Percentiles rank a stretch among this genome's conserved stretches.
phyloP scores from a whole-genome alignment of 2,329 filamentous ascomycete genomes.

The Phoma sp. region DNA sequence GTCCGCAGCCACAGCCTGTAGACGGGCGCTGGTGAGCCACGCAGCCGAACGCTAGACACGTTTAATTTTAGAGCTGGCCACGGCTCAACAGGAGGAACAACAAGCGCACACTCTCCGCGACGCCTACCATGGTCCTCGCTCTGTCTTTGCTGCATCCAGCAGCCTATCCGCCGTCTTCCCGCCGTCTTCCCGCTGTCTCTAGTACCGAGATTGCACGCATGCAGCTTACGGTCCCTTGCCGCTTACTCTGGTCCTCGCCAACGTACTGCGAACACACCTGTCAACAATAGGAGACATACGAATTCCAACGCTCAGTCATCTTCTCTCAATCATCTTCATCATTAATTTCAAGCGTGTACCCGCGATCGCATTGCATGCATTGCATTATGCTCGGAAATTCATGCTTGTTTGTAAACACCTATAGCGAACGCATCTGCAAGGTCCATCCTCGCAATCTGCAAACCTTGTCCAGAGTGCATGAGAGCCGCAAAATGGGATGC shows the following conservation, averaged over 20 bases:
- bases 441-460: no score
- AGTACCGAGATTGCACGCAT: background rate
- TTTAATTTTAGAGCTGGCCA: conserved; percentile 10
- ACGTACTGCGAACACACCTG: background rate
- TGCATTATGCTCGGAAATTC: background rate
- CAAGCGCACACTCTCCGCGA: conserved; percentile 4
- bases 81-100: conserved; percentile 5
- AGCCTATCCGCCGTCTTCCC: background rate
- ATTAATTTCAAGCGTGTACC: background rate
- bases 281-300: background rate
- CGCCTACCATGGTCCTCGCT: background rate
- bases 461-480: no score
- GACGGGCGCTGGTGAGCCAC: conserved; percentile 2
- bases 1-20: background rate
- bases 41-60: conserved; percentile 9
- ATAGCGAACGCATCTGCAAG: background rate
- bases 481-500: no score
- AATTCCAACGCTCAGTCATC: no score
- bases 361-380: background rate
- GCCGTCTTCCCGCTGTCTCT: conserved; percentile 1
- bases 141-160: conserved; percentile 4
- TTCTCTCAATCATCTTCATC: no score
- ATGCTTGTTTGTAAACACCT: background rate
- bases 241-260: background rate
- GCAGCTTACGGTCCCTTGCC: conserved; percentile 2